Evolutionary conservation across 257 asterid species (phyloP).

Genomic region (Scutellaria barbata): DNA sequence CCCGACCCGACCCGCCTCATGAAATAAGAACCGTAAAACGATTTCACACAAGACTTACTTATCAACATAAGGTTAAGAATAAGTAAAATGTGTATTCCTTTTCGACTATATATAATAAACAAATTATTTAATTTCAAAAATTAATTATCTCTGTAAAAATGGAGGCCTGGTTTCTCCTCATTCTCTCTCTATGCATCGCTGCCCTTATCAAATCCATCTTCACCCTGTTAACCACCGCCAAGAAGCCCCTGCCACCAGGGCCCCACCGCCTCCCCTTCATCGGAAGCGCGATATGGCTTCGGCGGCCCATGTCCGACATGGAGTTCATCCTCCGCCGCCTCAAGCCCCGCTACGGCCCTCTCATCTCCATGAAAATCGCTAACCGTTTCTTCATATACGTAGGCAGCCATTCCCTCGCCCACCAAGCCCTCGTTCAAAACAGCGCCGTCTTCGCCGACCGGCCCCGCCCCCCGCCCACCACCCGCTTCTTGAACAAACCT

Average conservation of each 20-base stretch:
- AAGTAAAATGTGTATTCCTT: too few relatives aligned
- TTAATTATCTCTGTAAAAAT: neutral
- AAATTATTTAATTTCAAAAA: too few relatives aligned
- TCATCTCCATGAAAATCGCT: slow-evolving; percentile 45
- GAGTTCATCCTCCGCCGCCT: slow-evolving; percentile 46
- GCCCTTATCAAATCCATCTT: slow-evolving; percentile 42
- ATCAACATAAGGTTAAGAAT: too few relatives aligned
- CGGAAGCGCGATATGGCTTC: slow-evolving; percentile 46
- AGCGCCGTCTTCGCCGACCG: slow-evolving; percentile 57
- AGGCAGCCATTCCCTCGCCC: slow-evolving; percentile 45
- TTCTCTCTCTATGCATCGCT: slow-evolving; percentile 51
- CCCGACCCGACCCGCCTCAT: too few relatives aligned
- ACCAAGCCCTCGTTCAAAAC: slow-evolving; percentile 49
- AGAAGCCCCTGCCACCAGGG: slow-evolving; percentile 48
- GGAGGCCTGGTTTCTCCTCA: slow-evolving; percentile 46
- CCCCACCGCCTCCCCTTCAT: slow-evolving; percentile 44
- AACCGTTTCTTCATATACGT: slow-evolving; percentile 42
- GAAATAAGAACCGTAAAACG: too few relatives aligned
- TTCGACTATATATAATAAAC: too few relatives aligned
- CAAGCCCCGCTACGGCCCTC: slow-evolving; percentile 46
- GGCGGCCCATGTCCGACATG: slow-evolving; percentile 42
- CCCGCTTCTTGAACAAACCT: slow-evolving; percentile 27
- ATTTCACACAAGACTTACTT: too few relatives aligned
- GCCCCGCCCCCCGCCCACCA: slow-evolving; percentile 35
- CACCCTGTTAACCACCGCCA: slow-evolving; percentile 23